Evolutionary conservation across 2,329 filamentous ascomycete genomes (phyloP).

Genomic region (Daldinia sp.): DNA sequence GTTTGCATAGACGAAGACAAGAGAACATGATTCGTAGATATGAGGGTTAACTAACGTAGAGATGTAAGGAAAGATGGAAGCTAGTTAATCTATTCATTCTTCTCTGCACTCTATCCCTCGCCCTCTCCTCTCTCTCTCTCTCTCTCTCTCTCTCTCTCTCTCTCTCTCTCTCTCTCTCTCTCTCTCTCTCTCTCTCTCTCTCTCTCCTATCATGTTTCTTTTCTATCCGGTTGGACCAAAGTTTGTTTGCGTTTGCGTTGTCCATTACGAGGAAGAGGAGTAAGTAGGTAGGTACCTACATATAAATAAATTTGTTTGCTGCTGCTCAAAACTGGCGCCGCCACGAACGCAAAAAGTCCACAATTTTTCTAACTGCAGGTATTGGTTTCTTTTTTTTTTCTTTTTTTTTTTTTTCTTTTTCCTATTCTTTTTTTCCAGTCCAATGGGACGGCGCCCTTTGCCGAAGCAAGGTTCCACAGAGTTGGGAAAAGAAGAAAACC

Average conservation of each 20-base stretch:
- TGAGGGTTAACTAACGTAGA: neutral
- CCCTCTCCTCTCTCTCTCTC: neutral
- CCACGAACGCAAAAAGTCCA: constrained; percentile 9
- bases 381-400: too few species aligned
- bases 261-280: too few species aligned
- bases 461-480: constrained; percentile 39
- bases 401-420: too few species aligned
- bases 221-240: too few species aligned
- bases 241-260: neutral
- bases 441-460: constrained; percentile 38
- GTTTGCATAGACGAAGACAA: neutral
- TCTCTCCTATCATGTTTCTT: too few species aligned
- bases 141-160: too few species aligned
- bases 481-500: constrained; percentile 20
- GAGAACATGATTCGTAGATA: neutral
- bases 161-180: too few species aligned
- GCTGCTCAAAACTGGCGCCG: neutral
- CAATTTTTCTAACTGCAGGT: neutral
- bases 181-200: too few species aligned
- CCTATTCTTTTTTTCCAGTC: constrained; percentile 15
- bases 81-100: neutral
- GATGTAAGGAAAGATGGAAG: neutral
- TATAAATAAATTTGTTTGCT: constrained; percentile 28
- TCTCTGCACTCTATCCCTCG: neutral
- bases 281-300: too few species aligned